These are phyloP conservation scores for Viola odorata DNA, from an alignment of 345 rosid species.

Conservation along the genomic window DNA sequence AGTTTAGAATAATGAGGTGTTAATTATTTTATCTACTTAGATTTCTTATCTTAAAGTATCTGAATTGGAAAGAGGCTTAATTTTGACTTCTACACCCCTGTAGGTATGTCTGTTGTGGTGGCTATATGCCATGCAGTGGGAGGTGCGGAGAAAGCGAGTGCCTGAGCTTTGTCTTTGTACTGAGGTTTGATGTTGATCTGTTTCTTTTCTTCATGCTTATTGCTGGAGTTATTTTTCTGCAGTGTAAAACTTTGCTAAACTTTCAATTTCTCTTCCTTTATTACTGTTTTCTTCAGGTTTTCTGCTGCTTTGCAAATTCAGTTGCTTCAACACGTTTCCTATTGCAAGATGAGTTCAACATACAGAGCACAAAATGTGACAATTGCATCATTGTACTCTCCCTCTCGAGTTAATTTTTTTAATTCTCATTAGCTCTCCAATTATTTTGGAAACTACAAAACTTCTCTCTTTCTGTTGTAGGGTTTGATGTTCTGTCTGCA, in stretches of 20 bases:
- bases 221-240: background rate
- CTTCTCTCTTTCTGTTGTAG: slow-evolving; percentile 23
- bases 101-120: slow-evolving; percentile 70
- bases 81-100: slow-evolving; percentile 2
- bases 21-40: slow-evolving; percentile 2
- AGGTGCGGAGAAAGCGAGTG: slow-evolving; percentile 57
- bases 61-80: background rate
- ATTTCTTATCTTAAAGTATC: background rate
- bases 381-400: slow-evolving; percentile 65
- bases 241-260: background rate
- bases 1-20: too few species aligned
- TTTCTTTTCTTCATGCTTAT: background rate
- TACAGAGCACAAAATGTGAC: slow-evolving; percentile 67
- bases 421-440: background rate
- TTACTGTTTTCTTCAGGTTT: slow-evolving; percentile 25
- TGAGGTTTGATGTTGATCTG: slow-evolving; percentile 39
- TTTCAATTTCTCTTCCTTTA: background rate
- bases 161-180: slow-evolving; percentile 62
- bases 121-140: slow-evolving; percentile 73
- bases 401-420: background rate
- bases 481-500: slow-evolving; percentile 64
- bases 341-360: slow-evolving; percentile 72
- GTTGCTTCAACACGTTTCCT: slow-evolving; percentile 75
- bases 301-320: slow-evolving; percentile 35
- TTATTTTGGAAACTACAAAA: background rate